These are phyloP conservation scores for Xylaria acuta DNA, from an alignment of 495 filamentous ascomycete species.

Conservation along the genomic window DNA sequence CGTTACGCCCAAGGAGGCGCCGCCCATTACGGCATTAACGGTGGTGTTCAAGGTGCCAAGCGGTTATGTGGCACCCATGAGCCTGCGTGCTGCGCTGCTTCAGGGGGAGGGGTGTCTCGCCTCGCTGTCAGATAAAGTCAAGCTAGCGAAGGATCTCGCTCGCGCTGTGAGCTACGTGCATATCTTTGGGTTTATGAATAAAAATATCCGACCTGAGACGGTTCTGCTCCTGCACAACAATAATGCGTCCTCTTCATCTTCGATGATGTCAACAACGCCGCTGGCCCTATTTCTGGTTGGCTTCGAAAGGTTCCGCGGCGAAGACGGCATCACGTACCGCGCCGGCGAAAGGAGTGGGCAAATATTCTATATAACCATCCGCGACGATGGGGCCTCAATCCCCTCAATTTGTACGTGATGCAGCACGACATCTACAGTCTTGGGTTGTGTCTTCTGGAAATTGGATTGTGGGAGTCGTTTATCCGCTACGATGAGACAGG, in stretches of 20 bases:
- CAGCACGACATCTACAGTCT: slow-evolving; percentile 71
- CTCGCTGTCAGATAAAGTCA: neutral
- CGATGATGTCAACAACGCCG: slow-evolving; percentile 23
- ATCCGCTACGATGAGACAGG: slow-evolving; percentile 30
- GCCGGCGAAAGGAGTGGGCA: slow-evolving; percentile 51
- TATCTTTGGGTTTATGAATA: slow-evolving; percentile 57
- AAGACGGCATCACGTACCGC: slow-evolving; percentile 42
- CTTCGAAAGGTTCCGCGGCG: slow-evolving; percentile 52
- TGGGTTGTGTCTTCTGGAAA: slow-evolving; percentile 66
- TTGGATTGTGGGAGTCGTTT: slow-evolving; percentile 63
- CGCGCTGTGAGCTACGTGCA: slow-evolving; percentile 55
- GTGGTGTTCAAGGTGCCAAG: too few relatives aligned
- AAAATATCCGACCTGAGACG: slow-evolving; percentile 60
- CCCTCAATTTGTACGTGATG: slow-evolving; percentile 54
- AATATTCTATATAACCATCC: slow-evolving; percentile 64
- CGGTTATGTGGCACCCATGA: too few relatives aligned
- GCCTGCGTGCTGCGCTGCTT: neutral
- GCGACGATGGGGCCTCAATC: slow-evolving; percentile 48
- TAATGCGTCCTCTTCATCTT: slow-evolving; percentile 33
- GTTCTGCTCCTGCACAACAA: slow-evolving; percentile 35
- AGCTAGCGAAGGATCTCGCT: slow-evolving; percentile 49
- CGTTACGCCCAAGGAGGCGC: too few relatives aligned
- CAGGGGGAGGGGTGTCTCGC: too few relatives aligned
- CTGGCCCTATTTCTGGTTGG: slow-evolving; percentile 47
- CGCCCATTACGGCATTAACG: too few relatives aligned